These are phyloP conservation scores for Candida arabinofermentans DNA, from an alignment of 805 yeast genomes.

Conservation along the genomic window DNA sequence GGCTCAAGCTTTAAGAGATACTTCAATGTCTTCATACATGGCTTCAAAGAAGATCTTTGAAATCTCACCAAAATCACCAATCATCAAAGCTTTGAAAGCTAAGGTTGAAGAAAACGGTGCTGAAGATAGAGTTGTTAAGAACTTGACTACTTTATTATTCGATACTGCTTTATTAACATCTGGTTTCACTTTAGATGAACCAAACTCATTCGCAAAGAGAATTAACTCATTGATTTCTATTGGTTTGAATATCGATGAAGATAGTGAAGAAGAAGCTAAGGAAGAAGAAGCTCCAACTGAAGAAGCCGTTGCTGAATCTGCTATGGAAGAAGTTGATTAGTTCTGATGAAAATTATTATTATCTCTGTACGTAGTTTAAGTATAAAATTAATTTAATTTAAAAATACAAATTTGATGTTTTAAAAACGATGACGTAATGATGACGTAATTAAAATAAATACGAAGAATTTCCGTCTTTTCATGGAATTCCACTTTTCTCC, in stretches of 20 bases:
- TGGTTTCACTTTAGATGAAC: conserved; percentile 98
- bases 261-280: conserved; percentile 38
- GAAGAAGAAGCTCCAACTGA: conserved; percentile 41
- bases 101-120: conserved; percentile 98
- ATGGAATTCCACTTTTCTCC: too few species aligned
- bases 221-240: conserved; percentile 96
- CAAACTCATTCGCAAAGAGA: conserved; percentile 95
- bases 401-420: too few species aligned
- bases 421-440: too few species aligned
- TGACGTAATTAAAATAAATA: too few species aligned
- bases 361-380: not conserved
- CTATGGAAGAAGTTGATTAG: conserved; percentile 99
- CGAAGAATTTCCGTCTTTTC: too few species aligned
- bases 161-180: conserved; percentile 98
- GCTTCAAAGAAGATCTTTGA: conserved; percentile 98
- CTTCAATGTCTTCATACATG: conserved; percentile 99
- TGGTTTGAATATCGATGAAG: conserved; percentile 97
- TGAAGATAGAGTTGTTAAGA: conserved; percentile 97
- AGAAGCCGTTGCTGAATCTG: conserved; percentile 81
- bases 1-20: conserved; percentile 99
- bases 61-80: conserved; percentile 94
- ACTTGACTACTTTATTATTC: conserved; percentile 90
- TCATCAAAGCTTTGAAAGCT: conserved; percentile 91
- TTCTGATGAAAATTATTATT: not conserved
- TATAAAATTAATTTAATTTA: not conserved